Conservation (phyloP, 768 basidiomycete genomes). For the Trichaptum fuscoviolaceum region DNA sequence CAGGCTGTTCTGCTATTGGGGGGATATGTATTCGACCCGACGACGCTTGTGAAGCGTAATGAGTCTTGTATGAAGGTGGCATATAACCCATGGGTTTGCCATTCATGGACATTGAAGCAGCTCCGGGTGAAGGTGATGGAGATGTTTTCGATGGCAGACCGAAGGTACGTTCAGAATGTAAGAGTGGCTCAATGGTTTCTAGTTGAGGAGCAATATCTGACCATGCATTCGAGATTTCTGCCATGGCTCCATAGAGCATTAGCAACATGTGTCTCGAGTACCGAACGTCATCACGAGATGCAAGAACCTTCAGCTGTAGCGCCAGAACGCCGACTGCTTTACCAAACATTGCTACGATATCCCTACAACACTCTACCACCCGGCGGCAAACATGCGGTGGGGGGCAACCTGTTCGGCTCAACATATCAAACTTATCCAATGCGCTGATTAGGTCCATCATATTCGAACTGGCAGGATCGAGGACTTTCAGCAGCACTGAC, state of each 20-base stretch:
- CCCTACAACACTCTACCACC: slow-evolving; percentile 78
- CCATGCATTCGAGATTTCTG: slow-evolving; percentile 88
- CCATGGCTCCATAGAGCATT: slow-evolving; percentile 83
- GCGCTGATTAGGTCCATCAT: slow-evolving; percentile 82
- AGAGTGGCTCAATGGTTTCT: slow-evolving; percentile 60
- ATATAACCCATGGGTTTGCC: neutral
- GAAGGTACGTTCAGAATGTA: slow-evolving; percentile 41
- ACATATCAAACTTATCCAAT: slow-evolving; percentile 86
- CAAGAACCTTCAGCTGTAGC: slow-evolving; percentile 74
- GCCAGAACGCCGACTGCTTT: slow-evolving; percentile 84
- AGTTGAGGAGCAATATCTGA: slow-evolving; percentile 65
- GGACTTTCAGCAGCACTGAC: slow-evolving; percentile 73
- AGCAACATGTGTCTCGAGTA: slow-evolving; percentile 83
- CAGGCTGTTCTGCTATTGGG: neutral
- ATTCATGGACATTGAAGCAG: slow-evolving; percentile 24
- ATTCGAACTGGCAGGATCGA: slow-evolving; percentile 78
- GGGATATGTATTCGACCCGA: neutral
- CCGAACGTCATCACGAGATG: slow-evolving; percentile 73
- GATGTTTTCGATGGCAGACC: slow-evolving; percentile 23
- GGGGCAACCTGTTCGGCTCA: slow-evolving; percentile 64
- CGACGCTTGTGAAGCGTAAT: neutral
- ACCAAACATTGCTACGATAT: slow-evolving; percentile 76
- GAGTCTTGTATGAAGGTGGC: neutral
- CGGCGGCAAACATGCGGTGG: slow-evolving; percentile 66
- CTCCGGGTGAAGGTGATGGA: slow-evolving; percentile 29